Evolutionary conservation across 192 early-diverging fungal species (phyloP).

Genomic region (Bifiguratus adelaidae): DNA sequence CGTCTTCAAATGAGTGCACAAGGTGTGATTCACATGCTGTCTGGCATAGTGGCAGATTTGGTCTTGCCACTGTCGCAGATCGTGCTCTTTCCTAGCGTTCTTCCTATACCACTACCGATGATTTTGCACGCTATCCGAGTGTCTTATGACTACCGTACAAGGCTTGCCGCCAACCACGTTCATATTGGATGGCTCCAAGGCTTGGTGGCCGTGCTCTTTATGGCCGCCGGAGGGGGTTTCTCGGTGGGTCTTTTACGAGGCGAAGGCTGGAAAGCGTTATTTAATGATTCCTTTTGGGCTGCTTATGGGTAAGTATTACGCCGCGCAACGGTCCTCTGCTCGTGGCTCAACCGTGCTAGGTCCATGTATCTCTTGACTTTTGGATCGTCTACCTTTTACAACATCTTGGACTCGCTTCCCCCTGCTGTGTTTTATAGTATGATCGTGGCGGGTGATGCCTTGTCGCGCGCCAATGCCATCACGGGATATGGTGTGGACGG

Average conservation of each 20-base stretch:
- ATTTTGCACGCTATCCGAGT: constrained; percentile 8
- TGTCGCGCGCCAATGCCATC: constrained; percentile 10
- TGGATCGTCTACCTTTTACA: constrained; percentile 10
- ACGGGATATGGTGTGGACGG: constrained; percentile 14
- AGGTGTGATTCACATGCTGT: no score
- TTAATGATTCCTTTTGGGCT: constrained; percentile 13
- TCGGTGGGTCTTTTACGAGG: constrained; percentile 15
- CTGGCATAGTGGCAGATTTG: no score
- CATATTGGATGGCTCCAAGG: constrained; percentile 21
- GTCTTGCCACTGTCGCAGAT: no score
- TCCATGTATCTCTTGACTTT: constrained; percentile 12
- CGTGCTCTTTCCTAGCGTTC: no score
- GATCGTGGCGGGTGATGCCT: constrained; percentile 8
- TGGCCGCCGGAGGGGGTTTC: constrained; percentile 17
- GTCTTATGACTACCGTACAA: constrained; percentile 2
- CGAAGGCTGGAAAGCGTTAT: constrained; percentile 12
- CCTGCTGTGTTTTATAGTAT: constrained; percentile 1
- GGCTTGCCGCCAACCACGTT: constrained; percentile 6
- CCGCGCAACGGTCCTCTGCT: neutral
- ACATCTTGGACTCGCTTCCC: constrained; percentile 6
- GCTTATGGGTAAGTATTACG: constrained; percentile 13
- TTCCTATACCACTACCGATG: constrained; percentile 6
- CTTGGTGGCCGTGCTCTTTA: constrained; percentile 15
- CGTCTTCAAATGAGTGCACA: no score
- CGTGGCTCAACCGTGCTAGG: neutral